A percentile compares a stretch with the other conserved stretches of the same genome.
Conservation (phyloP, 768 basidiomycete species). For the Asterophora lycoperdoides region DNA sequence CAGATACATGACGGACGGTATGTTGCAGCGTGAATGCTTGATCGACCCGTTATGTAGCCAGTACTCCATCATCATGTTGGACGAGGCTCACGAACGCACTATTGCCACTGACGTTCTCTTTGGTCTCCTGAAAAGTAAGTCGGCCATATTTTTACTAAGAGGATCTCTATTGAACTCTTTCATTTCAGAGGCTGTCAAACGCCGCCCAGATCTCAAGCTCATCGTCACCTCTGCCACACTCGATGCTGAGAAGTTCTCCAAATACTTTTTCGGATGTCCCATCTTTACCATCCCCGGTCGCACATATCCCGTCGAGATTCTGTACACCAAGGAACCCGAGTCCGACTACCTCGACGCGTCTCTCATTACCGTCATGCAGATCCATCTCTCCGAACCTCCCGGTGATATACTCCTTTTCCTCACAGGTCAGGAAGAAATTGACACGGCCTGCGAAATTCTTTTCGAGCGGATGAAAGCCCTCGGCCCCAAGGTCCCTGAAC, state of each 20-base stretch:
- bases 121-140: slow-evolving; percentile 86
- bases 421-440: slow-evolving; percentile 98
- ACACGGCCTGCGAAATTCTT: slow-evolving; percentile 94
- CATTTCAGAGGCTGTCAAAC: slow-evolving; percentile 82
- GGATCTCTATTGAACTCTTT: slow-evolving; percentile 13
- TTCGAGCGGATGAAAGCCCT: slow-evolving; percentile 99
- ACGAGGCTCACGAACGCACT: slow-evolving; percentile 98
- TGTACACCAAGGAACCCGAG: slow-evolving; percentile 99
- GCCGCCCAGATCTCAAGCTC: slow-evolving; percentile 91
- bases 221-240: slow-evolving; percentile 98
- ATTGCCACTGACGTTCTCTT: slow-evolving; percentile 99
- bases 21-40: slow-evolving; percentile 95
- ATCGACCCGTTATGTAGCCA: slow-evolving; percentile 91
- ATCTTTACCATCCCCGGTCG: slow-evolving; percentile 99
- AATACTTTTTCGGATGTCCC: slow-evolving; percentile 98
- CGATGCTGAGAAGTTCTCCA: slow-evolving; percentile 99
- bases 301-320: slow-evolving; percentile 95
- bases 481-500: slow-evolving; percentile 96
- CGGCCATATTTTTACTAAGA: background rate
- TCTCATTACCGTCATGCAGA: slow-evolving; percentile 98
- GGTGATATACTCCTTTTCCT: slow-evolving; percentile 96
- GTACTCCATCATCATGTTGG: slow-evolving; percentile 96
- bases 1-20: slow-evolving; percentile 99
- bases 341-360: slow-evolving; percentile 96
- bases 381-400: slow-evolving; percentile 95